These are phyloP conservation scores for Chondrus crispus DNA, from an alignment of 23 red algal species.

Conservation along the genomic window DNA sequence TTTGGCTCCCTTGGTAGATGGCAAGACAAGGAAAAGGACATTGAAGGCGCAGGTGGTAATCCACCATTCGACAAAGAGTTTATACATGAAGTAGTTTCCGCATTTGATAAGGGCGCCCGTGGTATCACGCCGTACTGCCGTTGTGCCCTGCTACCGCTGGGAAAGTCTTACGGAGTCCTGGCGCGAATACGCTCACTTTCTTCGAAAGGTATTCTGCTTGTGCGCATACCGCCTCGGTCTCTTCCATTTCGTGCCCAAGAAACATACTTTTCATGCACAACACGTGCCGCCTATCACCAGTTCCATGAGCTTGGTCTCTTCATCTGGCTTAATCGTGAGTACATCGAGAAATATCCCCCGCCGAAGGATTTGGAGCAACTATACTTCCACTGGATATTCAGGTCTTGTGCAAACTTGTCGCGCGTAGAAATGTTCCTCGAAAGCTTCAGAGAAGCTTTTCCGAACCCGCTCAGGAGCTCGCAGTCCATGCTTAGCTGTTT, in stretches of 20 bases:
- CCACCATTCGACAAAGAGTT: background rate
- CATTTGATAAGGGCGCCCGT: background rate
- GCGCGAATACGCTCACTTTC: background rate
- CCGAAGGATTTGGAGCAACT: background rate
- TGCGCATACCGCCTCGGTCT: background rate
- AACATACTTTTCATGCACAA: background rate
- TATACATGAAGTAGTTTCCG: background rate
- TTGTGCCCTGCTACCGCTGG: background rate
- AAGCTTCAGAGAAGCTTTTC: no score
- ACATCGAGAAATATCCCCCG: background rate
- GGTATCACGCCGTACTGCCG: background rate
- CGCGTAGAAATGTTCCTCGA: no score
- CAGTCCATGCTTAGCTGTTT: no score
- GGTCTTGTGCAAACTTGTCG: background rate
- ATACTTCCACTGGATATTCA: background rate
- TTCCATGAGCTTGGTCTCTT: background rate
- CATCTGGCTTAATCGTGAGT: background rate
- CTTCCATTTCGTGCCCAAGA: background rate
- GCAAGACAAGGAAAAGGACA: background rate
- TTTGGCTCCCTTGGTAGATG: background rate
- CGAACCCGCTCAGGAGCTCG: no score
- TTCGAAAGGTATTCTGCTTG: background rate
- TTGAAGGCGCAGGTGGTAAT: slow-evolving; percentile 15
- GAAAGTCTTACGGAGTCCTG: background rate
- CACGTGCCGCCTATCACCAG: background rate